These are phyloP conservation scores for Begonia fuchsioides DNA, from an alignment of 306 rosid genomes.

Conservation along the genomic window DNA sequence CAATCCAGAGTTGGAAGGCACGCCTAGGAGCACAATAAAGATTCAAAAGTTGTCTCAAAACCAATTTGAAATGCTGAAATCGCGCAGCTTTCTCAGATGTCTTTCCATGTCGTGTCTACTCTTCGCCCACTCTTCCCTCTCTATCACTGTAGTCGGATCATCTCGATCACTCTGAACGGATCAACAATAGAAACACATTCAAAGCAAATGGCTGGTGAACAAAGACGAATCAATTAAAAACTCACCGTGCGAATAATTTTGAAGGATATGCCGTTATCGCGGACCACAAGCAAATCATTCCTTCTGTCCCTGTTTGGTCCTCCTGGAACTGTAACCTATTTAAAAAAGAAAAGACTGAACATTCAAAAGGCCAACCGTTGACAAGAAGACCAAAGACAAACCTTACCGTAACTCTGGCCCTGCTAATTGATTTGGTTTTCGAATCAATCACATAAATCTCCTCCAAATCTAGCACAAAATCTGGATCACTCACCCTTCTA, in stretches of 20 bases:
- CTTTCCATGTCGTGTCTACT: constrained; percentile 85
- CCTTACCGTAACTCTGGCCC: constrained; percentile 81
- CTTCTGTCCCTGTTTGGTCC: constrained; percentile 79
- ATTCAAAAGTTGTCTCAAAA: constrained; percentile 22
- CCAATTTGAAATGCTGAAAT: constrained; percentile 80
- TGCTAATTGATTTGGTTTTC: constrained; percentile 68
- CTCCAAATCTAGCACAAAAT: constrained; percentile 84
- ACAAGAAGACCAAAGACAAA: constrained; percentile 6
- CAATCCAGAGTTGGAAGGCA: no score
- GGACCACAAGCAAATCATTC: constrained; percentile 70
- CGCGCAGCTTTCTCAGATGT: constrained; percentile 86
- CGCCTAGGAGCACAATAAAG: background rate
- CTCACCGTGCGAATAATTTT: constrained; percentile 51
- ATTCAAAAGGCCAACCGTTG: constrained; percentile 1
- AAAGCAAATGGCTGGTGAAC: constrained; percentile 1
- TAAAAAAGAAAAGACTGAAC: background rate
- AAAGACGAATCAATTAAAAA: constrained; percentile 11
- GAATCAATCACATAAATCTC: constrained; percentile 86
- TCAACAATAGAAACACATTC: constrained; percentile 3
- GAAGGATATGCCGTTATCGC: constrained; percentile 72
- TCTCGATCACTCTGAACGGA: constrained; percentile 63
- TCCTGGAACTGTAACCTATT: constrained; percentile 74
- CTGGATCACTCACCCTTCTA: constrained; percentile 59
- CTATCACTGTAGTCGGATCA: constrained; percentile 78
- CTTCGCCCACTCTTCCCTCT: constrained; percentile 65